Conservation (phyloP, 2,329 filamentous ascomycete species). For the Colletotrichum musae region DNA sequence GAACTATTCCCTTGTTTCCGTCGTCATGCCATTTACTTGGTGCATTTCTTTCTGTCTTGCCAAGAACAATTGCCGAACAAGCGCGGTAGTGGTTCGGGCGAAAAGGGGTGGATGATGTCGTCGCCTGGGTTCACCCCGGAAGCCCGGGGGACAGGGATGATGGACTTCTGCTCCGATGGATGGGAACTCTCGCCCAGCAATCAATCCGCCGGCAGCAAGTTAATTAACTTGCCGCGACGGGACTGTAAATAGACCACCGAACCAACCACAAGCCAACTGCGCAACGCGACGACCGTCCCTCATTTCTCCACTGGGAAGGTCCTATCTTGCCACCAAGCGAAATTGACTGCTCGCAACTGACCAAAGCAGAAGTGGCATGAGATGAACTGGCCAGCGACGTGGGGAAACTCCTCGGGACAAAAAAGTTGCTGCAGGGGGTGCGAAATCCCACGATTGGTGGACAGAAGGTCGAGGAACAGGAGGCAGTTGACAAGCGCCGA, state of each 20-base stretch:
- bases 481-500: no score
- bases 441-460: neutral
- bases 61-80: constrained; percentile 10
- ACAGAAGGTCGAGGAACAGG: neutral
- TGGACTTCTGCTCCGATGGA: constrained; percentile 1
- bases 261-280: constrained; percentile 1
- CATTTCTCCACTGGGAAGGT: neutral
- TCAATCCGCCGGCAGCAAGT: neutral
- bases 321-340: neutral
- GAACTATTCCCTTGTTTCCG: neutral
- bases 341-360: neutral
- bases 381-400: neutral
- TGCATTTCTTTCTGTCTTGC: neutral
- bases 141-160: neutral
- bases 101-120: neutral
- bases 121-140: neutral
- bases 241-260: no score
- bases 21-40: constrained; percentile 10
- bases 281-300: neutral
- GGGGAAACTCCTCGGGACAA: neutral
- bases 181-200: neutral
- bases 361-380: neutral
- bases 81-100: constrained; percentile 12
- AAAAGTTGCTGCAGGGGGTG: neutral
- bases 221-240: constrained; percentile 8